phyloP scores from a whole-genome alignment of 2,329 filamentous ascomycete species.

The Clarireedia paspali region DNA sequence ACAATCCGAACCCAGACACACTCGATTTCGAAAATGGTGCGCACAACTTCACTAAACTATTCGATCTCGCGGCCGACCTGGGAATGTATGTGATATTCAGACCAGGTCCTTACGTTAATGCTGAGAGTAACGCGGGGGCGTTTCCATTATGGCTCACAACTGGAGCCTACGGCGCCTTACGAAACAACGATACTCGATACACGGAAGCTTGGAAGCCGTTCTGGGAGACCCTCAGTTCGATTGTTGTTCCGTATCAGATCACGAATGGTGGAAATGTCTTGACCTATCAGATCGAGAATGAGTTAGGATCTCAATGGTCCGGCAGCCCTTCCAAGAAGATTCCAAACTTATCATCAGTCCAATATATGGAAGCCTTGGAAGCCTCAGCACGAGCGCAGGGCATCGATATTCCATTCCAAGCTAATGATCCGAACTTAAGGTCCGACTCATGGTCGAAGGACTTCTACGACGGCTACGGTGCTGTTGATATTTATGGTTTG shows the following conservation, averaged over 20 bases:
- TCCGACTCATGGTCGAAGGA: conserved; percentile 53
- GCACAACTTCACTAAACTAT: conserved; percentile 56
- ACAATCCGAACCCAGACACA: conserved; percentile 54
- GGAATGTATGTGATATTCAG: conserved; percentile 69
- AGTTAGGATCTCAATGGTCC: conserved; percentile 38
- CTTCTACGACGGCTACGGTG: conserved; percentile 46
- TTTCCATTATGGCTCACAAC: conserved; percentile 56
- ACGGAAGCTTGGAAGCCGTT: conserved; percentile 48
- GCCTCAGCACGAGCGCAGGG: conserved; percentile 45
- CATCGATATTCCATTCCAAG: conserved; percentile 49
- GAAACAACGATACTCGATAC: conserved; percentile 45
- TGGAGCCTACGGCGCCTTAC: conserved; percentile 45
- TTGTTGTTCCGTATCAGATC: conserved; percentile 45
- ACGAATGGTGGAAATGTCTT: conserved; percentile 50
- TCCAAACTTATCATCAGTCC: conserved; percentile 40
- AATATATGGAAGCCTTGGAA: conserved; percentile 52
- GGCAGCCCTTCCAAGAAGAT: conserved; percentile 34
- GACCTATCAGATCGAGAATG: conserved; percentile 51
- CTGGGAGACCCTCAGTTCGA: conserved; percentile 40
- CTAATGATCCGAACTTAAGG: conserved; percentile 53
- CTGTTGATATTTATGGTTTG: conserved; percentile 45
- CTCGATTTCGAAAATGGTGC: conserved; percentile 57
- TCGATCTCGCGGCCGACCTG: conserved; percentile 62
- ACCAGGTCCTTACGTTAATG: conserved; percentile 62
- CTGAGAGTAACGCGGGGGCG: conserved; percentile 54